Percentiles rank a stretch among this genome's conserved stretches.
Evolutionary conservation across 2,329 filamentous ascomycete genomes (phyloP).

Genomic region (Fusarium staphyleae): DNA sequence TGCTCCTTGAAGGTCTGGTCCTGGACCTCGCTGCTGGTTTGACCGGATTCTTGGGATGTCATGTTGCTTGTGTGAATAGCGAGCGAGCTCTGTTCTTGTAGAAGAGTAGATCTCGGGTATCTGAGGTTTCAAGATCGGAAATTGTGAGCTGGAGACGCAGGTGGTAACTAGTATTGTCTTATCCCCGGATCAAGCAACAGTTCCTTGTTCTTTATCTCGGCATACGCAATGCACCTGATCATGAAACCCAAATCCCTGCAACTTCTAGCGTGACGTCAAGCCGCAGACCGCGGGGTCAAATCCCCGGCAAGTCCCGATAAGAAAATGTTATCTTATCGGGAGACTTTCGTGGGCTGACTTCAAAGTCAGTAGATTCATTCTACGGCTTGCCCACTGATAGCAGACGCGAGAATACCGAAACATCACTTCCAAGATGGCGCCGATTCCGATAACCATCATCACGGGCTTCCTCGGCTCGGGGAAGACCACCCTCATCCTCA

Average conservation of each 20-base stretch:
- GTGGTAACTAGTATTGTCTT: slow-evolving; percentile 16
- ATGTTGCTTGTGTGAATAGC: slow-evolving; percentile 12
- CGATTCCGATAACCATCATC: slow-evolving; percentile 90
- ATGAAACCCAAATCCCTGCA: slow-evolving; percentile 21
- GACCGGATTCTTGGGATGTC: slow-evolving; percentile 21
- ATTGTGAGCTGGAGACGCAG: background rate
- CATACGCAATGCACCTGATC: slow-evolving; percentile 37
- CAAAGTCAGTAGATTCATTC: slow-evolving; percentile 17
- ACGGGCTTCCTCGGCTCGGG: slow-evolving; percentile 96
- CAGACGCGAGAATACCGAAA: background rate
- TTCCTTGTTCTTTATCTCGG: slow-evolving; percentile 27
- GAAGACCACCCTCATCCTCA: slow-evolving; percentile 95
- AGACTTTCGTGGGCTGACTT: slow-evolving; percentile 34
- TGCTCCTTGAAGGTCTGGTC: slow-evolving; percentile 51
- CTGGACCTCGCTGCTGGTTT: slow-evolving; percentile 9
- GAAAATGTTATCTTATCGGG: slow-evolving; percentile 37
- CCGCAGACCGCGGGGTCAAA: slow-evolving; percentile 23
- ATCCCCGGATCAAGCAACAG: background rate
- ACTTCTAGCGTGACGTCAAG: slow-evolving; percentile 35
- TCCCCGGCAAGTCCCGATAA: slow-evolving; percentile 36
- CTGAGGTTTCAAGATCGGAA: background rate
- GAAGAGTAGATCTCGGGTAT: slow-evolving; percentile 5
- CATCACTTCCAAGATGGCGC: slow-evolving; percentile 57
- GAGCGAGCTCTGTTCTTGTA: slow-evolving; percentile 3
- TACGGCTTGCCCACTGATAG: slow-evolving; percentile 8